phyloP scores from a whole-genome alignment of 2,329 filamentous ascomycete species.

The Penicillium hesseltinei region DNA sequence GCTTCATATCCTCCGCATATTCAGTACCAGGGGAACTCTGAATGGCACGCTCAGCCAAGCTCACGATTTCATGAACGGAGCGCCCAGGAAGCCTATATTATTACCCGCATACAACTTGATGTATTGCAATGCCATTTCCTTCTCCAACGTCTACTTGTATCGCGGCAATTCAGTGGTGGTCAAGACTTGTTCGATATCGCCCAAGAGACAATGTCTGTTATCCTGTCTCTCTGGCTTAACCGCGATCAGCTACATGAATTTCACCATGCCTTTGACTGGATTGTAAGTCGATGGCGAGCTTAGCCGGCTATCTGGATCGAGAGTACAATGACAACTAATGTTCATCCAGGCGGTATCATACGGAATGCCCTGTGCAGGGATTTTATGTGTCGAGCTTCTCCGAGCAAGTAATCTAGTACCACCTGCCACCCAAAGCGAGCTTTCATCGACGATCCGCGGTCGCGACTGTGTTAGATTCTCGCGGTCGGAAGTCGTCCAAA shows the following conservation, averaged over 20 bases:
- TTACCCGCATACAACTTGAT: not conserved
- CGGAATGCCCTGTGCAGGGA: not conserved
- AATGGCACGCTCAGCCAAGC: not conserved
- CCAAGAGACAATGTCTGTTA: not conserved
- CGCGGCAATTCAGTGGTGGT: not conserved
- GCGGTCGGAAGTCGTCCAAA: not conserved
- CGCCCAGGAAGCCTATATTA: not conserved
- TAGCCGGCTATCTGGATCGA: too few relatives aligned
- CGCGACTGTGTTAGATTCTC: not conserved
- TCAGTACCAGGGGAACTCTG: not conserved
- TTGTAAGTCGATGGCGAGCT: not conserved
- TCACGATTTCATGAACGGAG: too few relatives aligned
- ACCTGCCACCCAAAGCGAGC: not conserved
- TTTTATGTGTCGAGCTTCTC: not conserved
- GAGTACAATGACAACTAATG: not conserved
- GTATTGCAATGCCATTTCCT: slow-evolving; percentile 2
- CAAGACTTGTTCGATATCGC: slow-evolving; percentile 1
- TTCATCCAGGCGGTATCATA: not conserved
- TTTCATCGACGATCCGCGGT: not conserved
- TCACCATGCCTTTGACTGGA: not conserved
- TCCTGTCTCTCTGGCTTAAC: not conserved
- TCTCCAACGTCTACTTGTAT: not conserved
- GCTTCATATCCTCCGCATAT: not conserved
- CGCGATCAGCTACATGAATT: not conserved
- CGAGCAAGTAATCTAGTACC: not conserved